Evolutionary conservation across 163 green algal species (phyloP), one percentile per base, ranked within the genome.

Genomic region (Coccomyxa subellipsoidea): DNA sequence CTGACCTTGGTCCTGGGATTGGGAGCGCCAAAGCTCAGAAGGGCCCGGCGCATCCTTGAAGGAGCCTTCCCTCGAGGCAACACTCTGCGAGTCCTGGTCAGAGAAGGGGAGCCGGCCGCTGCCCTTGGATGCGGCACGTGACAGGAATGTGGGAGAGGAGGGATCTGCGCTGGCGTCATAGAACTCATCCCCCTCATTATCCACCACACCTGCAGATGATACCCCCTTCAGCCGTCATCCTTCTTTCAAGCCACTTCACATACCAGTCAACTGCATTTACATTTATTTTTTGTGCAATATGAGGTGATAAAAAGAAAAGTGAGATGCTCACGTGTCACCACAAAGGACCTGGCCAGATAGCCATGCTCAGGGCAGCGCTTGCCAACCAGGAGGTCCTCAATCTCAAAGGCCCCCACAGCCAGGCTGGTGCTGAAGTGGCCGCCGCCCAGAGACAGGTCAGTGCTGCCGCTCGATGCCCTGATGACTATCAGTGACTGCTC

Each of bases 371-470:
- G 59, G 83, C 81, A 88, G 9, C 81, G 75, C 0, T 79, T 31
- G 0, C 91, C 91, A 71, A 95, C 88, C 36, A 96, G 84, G 77
- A 92, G 80, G 80, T 96, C 92, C 29, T 94, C 89, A 23, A 96
- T 89, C 66, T 91, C 87, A 66, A 93, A 87, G 0, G 80, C 73
- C 25, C 81, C 84, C 15, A 93, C 89, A 4, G 81, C 84, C 23
- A 87, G 54, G 32, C 81, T 73, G 27, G 88, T 77, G 15, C 38
- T 40, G 35, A 92, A 71, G 31, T 88, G 83, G 15, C 29, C 37
- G 1, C 7, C n/a, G 21, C 79, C 84, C 35, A 84, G 38, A 8
- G 69, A n/a, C 7, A 80, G 59, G 27, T 77, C 54, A 59, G 82
- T 76, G 21, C 54, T 86, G 66, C 81, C 78, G n/a, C 75, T 84